phyloP scores from a whole-genome alignment of 345 rosid species.

The Conringia planisiliqua region DNA sequence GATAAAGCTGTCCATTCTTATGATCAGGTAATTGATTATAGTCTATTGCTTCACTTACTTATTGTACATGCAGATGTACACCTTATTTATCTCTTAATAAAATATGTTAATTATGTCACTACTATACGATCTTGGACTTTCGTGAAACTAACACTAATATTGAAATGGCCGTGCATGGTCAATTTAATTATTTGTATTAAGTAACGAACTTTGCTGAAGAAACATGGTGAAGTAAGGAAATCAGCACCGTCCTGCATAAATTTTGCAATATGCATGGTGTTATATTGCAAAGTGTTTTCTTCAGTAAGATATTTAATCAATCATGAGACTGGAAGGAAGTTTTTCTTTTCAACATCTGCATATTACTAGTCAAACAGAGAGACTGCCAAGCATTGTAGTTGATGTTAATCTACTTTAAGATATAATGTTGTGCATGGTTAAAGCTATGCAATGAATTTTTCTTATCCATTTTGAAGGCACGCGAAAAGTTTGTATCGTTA shows the following conservation, averaged over 20 bases:
- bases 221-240: neutral
- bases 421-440: neutral
- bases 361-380: neutral
- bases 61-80: neutral
- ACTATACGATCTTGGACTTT: neutral
- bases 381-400: neutral
- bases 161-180: neutral
- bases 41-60: constrained; percentile 2
- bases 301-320: neutral
- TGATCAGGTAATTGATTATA: constrained; percentile 63
- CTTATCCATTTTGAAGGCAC: constrained; percentile 53
- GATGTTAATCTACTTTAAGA: neutral
- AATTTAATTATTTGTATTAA: neutral
- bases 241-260: neutral
- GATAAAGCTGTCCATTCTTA: constrained; percentile 57
- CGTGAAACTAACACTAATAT: neutral
- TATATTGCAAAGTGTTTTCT: neutral
- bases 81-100: neutral
- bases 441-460: neutral
- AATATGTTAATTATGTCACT: neutral
- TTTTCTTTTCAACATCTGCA: neutral
- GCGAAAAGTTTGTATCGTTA: constrained; percentile 80
- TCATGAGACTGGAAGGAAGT: neutral
- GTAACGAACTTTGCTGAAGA: neutral
- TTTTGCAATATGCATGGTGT: neutral